Percentiles rank a stretch among this genome's conserved stretches.
Evolutionary conservation across 164 flowering plant species (phyloP).

Genomic region (Saururus chinensis): DNA sequence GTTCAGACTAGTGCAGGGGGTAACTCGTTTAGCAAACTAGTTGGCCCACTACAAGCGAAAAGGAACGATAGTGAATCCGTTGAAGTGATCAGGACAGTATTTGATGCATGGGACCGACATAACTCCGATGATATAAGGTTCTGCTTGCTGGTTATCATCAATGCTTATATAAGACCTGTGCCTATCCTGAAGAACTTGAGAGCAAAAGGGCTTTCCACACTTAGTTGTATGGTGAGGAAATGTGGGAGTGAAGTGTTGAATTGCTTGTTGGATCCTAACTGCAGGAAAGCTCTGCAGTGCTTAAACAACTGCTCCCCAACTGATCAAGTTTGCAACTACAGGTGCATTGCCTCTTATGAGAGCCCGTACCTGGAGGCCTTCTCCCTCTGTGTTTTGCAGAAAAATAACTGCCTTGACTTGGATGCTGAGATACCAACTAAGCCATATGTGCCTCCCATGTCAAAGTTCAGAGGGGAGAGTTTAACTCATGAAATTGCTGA

Average conservation of each 20-base stretch:
- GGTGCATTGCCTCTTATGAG: constrained; percentile 90
- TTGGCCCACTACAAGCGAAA: constrained; percentile 15
- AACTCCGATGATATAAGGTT: too few species aligned
- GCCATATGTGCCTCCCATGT: constrained; percentile 65
- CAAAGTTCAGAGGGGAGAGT: too few species aligned
- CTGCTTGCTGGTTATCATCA: constrained; percentile 66
- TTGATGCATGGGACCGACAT: constrained; percentile 85
- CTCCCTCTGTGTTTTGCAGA: constrained; percentile 83
- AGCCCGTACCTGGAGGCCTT: constrained; percentile 77
- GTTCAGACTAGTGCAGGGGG: constrained; percentile 22
- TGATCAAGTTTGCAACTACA: constrained; percentile 88
- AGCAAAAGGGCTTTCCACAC: constrained; percentile 75
- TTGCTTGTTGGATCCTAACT: constrained; percentile 75
- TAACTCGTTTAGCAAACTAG: constrained; percentile 26
- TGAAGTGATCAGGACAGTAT: constrained; percentile 48
- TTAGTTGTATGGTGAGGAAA: constrained; percentile 76
- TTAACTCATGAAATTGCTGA: too few species aligned
- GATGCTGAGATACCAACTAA: constrained; percentile 72
- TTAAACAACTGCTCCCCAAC: constrained; percentile 83
- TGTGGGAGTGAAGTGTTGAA: constrained; percentile 74
- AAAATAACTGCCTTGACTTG: constrained; percentile 74
- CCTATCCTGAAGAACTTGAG: constrained; percentile 61
- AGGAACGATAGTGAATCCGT: constrained; percentile 27
- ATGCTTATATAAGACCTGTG: constrained; percentile 77
- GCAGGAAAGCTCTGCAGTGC: constrained; percentile 87